Base-by-base conservation (phyloP, 2,329 filamentous ascomycete species). In the Teratosphaeria nubilosa region DNA sequence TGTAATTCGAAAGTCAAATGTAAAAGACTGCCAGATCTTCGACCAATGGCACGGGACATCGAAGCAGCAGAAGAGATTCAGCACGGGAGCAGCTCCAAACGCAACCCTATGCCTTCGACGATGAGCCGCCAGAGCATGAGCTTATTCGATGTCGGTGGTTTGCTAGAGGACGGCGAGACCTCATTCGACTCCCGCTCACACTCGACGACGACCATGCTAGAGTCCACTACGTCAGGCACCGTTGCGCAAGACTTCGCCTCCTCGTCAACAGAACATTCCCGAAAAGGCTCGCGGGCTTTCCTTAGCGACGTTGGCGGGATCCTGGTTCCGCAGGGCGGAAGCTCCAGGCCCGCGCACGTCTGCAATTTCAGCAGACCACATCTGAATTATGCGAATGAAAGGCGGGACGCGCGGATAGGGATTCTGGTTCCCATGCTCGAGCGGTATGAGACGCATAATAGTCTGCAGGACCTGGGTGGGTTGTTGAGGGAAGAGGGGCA, bases 121-220 rank as follows among this genome's bases (percentile, higher is more conserved):
- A 62, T 63, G 11, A 62, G 59, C 0, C 65, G 60, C 14, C 63
- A 60, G 13, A 64, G 60, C 53, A 83, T 94, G 4, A 90, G 88
- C 0, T 92, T 96, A 71, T 91, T 92, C 66, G 91, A 96, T 64
- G 86, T 91, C 1, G 90, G 90, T 24, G 89, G 88, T 0, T 75
- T 95, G 0, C 75, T 95, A 0, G 83, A 86, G 5, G 78, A 78
- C 20, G 79, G 79, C 62, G 73, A 70, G 50, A 59, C 41, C 56
- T 65, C 64, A n/a, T 53, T 53, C 48, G 59, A 57, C 48, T 59
- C 64, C 9, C 59, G 56, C 4, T 66, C 65, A 16, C 64, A 62
- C 27, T 51, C 63, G 67, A 88, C 86, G 59, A 86, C 89, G 56
- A 84, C 88, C 60, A 78, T 88, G 67, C 27, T 27, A 4, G 86